Evolutionary conservation across 2,329 filamentous ascomycete species (phyloP), one percentile per base, ranked within the genome.

Genomic region (Alternaria tenuissima): DNA sequence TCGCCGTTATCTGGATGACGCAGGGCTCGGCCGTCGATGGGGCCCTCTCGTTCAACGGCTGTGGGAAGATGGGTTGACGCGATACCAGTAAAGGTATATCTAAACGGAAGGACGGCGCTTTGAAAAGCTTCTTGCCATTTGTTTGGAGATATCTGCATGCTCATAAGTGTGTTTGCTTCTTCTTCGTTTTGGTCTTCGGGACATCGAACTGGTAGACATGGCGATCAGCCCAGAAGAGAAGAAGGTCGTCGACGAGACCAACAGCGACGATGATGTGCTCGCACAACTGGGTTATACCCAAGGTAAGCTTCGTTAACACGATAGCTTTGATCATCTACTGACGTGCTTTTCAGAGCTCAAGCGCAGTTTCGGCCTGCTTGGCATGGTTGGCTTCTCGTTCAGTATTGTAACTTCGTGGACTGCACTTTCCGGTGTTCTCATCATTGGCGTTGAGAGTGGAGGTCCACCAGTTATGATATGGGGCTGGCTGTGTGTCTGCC

Each of bases 331-430:
- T 28, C 11, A 20, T 14, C 9, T 26, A 26, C 53, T 60, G 26
- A 56, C 20, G 7, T 16, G 12, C 3, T 42, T n/a, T 30, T 3
- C 55, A 85, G 85, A 88, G 72, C 80, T 88, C 64, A 86, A 86
- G 70, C 83, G 85, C 8, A 84, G 80, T 8, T 88, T 87, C 65
- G 79, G 83, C 9, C 72, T 87, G 6, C 64, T 87, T 28, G 85
- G 85, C 36, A 88, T 88, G 84, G 80, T 88, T 34, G 86, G 84
- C 1, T 88, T 88, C 74, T 83, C 81, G 46, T 88, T 88, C 72
- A 83, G 81, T 57, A 85, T 88, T 46, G 84, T 88, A 43, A 87
- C 86, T 32, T 84, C 79, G 69, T 88, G 86, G 86, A 85, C 83
- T 32, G 86, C 85, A 4, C 73, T 88, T 3, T 82, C 82, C 46